Evolutionary conservation across 2,329 filamentous ascomycete genomes (phyloP).

Genomic region (Pseudocercospora ulei): DNA sequence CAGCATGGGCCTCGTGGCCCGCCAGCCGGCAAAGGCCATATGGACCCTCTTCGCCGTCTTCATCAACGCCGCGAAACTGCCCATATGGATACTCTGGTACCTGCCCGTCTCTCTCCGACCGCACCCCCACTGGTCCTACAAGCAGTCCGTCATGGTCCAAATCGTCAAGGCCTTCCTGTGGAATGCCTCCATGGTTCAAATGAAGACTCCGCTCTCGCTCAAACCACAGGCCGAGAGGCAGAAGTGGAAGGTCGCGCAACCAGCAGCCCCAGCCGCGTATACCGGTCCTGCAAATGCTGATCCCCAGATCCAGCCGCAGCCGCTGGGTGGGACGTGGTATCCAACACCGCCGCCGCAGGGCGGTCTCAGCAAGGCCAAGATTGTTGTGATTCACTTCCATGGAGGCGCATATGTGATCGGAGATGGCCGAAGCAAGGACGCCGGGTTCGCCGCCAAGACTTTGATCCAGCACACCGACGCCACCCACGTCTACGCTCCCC

Average conservation of each 20-base stretch:
- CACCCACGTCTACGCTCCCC: conserved; percentile 38
- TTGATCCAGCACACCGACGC: conserved; percentile 34
- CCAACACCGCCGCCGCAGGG: conserved; percentile 24
- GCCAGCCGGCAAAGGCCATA: conserved; percentile 37
- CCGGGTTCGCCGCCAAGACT: conserved; percentile 32
- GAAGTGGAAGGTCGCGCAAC: conserved; percentile 32
- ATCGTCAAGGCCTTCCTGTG: conserved; percentile 33
- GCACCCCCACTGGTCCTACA: conserved; percentile 36
- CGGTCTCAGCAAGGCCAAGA: conserved; percentile 18
- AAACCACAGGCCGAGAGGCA: conserved; percentile 35
- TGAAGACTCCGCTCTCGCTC: conserved; percentile 32
- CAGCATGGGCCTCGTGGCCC: conserved; percentile 22
- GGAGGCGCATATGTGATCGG: conserved; percentile 44
- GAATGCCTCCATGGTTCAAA: conserved; percentile 29
- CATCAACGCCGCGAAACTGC: conserved; percentile 34
- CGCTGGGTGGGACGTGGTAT: conserved; percentile 40
- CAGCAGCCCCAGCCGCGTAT: conserved; percentile 16
- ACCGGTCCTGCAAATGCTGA: conserved; percentile 26
- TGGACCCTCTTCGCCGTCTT: conserved; percentile 35
- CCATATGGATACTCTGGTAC: conserved; percentile 38
- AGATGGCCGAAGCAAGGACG: conserved; percentile 36
- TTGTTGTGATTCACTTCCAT: conserved; percentile 43
- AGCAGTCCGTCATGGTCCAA: conserved; percentile 35
- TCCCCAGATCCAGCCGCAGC: conserved; percentile 32
- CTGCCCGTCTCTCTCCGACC: conserved; percentile 34